These are phyloP conservation scores for Pelargonium citronellum DNA, from an alignment of 441 rosid genomes.

Conservation along the genomic window DNA sequence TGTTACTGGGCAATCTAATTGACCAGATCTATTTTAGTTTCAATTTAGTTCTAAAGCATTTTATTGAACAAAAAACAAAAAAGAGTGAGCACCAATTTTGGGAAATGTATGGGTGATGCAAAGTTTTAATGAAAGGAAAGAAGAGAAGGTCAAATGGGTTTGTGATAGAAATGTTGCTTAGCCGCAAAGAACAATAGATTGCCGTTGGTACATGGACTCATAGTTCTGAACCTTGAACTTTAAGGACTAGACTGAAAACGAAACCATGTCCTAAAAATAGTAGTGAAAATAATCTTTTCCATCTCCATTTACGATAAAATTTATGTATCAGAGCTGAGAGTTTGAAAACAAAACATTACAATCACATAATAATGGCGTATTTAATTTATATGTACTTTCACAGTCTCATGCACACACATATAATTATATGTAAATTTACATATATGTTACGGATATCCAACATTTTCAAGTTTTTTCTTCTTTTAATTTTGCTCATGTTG, in stretches of 20 bases:
- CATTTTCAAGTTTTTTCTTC: too few relatives aligned
- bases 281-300: neutral
- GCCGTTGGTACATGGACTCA: neutral
- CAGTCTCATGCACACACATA: too few relatives aligned
- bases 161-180: neutral
- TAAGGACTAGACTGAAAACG: neutral
- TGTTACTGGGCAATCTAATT: too few relatives aligned
- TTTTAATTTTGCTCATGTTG: too few relatives aligned
- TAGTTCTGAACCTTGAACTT: neutral
- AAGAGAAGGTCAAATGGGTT: neutral
- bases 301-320: neutral
- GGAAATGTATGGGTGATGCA: neutral
- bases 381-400: too few relatives aligned
- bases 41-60: too few relatives aligned
- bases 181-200: neutral
- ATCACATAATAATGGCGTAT: too few relatives aligned
- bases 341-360: too few relatives aligned
- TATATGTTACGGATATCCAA: too few relatives aligned
- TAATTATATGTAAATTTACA: too few relatives aligned
- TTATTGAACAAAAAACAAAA: neutral
- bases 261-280: conserved; percentile 3
- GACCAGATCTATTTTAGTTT: too few relatives aligned
- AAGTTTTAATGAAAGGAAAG: neutral
- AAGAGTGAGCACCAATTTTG: neutral
- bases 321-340: neutral